Evolutionary conservation across 2,329 filamentous ascomycete genomes (phyloP), one percentile per base, ranked within the genome.

Genomic region (Phyllosticta paracitricarpa): DNA sequence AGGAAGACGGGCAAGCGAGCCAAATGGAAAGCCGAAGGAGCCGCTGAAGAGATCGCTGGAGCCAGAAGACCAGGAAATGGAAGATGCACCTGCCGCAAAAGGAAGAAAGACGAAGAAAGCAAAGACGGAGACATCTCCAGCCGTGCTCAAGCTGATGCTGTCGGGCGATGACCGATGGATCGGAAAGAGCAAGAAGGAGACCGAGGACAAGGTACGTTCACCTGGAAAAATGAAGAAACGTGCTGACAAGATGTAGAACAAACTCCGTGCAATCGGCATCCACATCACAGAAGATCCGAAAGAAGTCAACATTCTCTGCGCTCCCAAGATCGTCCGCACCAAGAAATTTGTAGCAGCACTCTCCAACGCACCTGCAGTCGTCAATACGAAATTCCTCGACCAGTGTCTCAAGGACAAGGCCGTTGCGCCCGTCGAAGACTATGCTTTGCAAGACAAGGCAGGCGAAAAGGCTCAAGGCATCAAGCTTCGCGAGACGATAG

Each of bases 291-390:
- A 87, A 67, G 89, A 96, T 69, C 85, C 85, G 26, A 82, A 84
- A 56, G 82, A 84, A 54, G 94, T 90, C 71, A 89, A 93, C 68
- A 89, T 96, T 71, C 83, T 99, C 10, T 91, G 91, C 35, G 93
- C 93, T 3, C 94, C 93, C 0, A 83, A 85, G 52, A 85, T 97
- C 64, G 84, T 97, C 35, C 88, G 94, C 48, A 99, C 94, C 0
- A 86, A 90, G 71, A 99, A 99, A 71, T 99, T 99, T 71, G 86
- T 97, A 57, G 88, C 87, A 64, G 91, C 91, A 12, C 78, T 99
- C 28, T 91, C 94, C 19, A 86, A 85, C 63, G 91, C 89, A 0
- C 90, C 91, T 0, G 81, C 83, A 1, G 83, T 97, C 53, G 82
- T 97, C 59, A 86, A 85, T 54, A 88, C 87, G 0, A 81, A 83